Base-by-base conservation (phyloP, 2,329 filamentous ascomycete species). In the Arthroderma uncinatum region DNA sequence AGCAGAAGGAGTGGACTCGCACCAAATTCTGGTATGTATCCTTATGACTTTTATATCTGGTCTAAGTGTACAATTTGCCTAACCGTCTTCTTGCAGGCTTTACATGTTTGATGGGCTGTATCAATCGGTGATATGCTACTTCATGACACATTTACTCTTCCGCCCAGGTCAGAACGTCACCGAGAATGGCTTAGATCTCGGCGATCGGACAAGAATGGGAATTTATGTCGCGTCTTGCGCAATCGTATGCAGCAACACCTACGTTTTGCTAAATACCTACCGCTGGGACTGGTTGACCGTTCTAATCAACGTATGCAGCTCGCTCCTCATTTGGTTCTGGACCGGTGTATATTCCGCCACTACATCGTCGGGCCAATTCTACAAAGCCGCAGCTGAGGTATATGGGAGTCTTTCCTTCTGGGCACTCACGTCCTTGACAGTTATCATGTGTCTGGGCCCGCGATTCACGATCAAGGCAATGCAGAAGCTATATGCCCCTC, bases 261-360 rank as follows among this genome's bases (percentile, higher is more conserved):
- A 97, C 75, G 89, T 98, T 64, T 77, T 98, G 62, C 84, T 97
- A 75, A 98, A 98, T 73, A 94, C 88, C 0, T 97, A 95, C 72
- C 83, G 92, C 60, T 98, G 93, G 93, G 93, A 98, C 71, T 98
- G 92, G 92, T 78, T 98, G 66, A 94, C 94, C 74, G 73, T 91
- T 21, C 76, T 95, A 59, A 85, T 96, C 61, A 86, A 94, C 54
- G 73, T 74, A 23, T 80, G 97, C 70, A 95, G 90, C 73, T 86
- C 87, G 61, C 70, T 97, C 30, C 82, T 96, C 65, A 82, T 97
- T 67, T 98, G 90, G 78, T 86, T 95, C 75, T 97, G 93, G 90
- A 96, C 93, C 4, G 93, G 90, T 30, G 80, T 95, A 37, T 98
- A 94, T 74, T 84, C 84, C 0, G 78, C 80, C 1, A 82, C 82